phyloP scores from a whole-genome alignment of 495 filamentous ascomycete genomes.

The Aspergillus sclerotiicarbonarius region DNA sequence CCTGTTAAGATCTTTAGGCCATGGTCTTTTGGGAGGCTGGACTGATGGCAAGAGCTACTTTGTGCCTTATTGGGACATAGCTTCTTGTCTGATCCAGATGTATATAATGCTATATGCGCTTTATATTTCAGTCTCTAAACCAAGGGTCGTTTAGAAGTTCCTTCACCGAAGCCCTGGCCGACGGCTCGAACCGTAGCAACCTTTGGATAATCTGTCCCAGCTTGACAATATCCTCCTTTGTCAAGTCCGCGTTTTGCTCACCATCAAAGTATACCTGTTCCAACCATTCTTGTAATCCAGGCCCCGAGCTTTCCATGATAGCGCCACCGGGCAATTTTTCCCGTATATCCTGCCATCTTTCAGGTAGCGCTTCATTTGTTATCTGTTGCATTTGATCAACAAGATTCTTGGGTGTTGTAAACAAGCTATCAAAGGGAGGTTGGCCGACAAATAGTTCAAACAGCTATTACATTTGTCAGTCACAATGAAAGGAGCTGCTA shows the following conservation, averaged over 20 bases:
- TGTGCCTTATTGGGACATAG: too few species aligned
- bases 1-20: too few species aligned
- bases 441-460: slow-evolving; percentile 40
- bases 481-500: slow-evolving; percentile 1
- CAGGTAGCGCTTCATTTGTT: slow-evolving; percentile 30
- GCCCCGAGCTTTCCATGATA: slow-evolving; percentile 18
- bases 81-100: too few species aligned
- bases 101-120: too few species aligned
- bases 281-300: slow-evolving; percentile 34
- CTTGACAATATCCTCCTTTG: neutral
- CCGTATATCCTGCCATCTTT: slow-evolving; percentile 30
- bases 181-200: slow-evolving; percentile 5
- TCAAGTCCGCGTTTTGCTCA: neutral
- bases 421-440: slow-evolving; percentile 35
- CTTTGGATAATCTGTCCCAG: neutral
- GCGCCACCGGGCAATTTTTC: slow-evolving; percentile 10
- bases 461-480: slow-evolving; percentile 29
- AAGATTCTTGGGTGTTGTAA: slow-evolving; percentile 31
- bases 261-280: slow-evolving; percentile 29
- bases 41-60: too few species aligned
- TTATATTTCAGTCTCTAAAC: slow-evolving; percentile 1
- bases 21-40: too few species aligned
- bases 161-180: neutral
- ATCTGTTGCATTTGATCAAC: slow-evolving; percentile 35
- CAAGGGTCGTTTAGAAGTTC: slow-evolving; percentile 4